Conservation (phyloP, 2,329 filamentous ascomycete genomes). For the Trichoderma citrinoviride region DNA sequence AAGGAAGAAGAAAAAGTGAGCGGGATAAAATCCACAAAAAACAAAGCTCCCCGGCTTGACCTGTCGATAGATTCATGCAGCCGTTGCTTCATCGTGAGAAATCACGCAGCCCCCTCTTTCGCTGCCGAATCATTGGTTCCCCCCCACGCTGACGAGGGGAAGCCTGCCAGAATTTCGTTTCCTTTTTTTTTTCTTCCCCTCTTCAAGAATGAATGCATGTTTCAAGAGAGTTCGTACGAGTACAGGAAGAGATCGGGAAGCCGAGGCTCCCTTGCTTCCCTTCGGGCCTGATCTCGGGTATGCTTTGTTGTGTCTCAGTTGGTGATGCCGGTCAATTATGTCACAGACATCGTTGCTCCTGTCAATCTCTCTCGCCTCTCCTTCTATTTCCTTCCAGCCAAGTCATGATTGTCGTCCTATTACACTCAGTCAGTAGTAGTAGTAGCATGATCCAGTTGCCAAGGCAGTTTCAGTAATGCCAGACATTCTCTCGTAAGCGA, state of each 20-base stretch:
- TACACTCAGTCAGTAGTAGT: background rate
- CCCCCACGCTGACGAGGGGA: conserved; percentile 14
- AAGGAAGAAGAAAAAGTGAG: background rate
- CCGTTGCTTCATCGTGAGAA: conserved; percentile 9
- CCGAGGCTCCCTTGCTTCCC: background rate
- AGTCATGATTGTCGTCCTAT: too few species aligned
- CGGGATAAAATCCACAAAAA: background rate
- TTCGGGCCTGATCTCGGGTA: too few species aligned
- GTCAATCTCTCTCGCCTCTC: background rate
- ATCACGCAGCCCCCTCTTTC: conserved; percentile 12
- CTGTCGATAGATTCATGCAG: conserved; percentile 2
- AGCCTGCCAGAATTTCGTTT: background rate
- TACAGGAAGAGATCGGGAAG: background rate
- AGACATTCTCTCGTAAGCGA: conserved; percentile 3
- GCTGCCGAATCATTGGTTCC: background rate
- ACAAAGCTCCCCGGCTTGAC: background rate
- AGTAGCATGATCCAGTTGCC: background rate
- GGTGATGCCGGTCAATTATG: background rate
- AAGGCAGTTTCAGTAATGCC: background rate
- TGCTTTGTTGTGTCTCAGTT: too few species aligned
- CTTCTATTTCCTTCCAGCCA: too few species aligned
- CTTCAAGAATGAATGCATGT: background rate
- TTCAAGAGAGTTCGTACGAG: background rate
- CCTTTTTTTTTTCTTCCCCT: background rate
- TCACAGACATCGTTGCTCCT: background rate